Base-by-base conservation (phyloP, 768 basidiomycete genomes). In the Cubamyces lactineus region DNA sequence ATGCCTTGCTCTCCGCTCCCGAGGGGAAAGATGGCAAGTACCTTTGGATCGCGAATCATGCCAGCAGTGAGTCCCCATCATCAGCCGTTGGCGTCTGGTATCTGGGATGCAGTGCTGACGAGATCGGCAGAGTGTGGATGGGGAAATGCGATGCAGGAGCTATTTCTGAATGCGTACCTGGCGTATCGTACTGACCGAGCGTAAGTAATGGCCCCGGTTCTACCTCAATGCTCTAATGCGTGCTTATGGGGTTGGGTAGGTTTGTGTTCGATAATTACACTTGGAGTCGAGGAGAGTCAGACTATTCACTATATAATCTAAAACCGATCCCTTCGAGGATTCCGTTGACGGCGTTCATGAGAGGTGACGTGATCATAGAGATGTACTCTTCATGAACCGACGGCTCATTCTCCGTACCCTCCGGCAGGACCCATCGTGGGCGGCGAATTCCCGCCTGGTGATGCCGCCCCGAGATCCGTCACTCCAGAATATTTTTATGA, bases 191-290 rank as follows among this genome's bases (percentile, higher is more conserved):
- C 75, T 5, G 71, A 74, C 51, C 71, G 78, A 62, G 71, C 77
- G 77, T 79, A 53, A 53, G 76, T 72, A 11, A 6, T 11, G 34
- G 34, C 34, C 34, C n/a, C n/a, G n/a, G n/a, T 34, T 34, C 34
- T 6, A 9, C 9, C 9, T 34, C 34, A 3, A 30, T 30, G 28
- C 34, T 15, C 47, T 69, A 46, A 13, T 30, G 28, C 28, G 55
- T 16, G 40, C 40, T 26, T 9, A 39, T 30, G 11, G 23, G 26
- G 43, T 38, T 8, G 45, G 7, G 9, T 48, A 79, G 78, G 12
- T 77, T 71, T 38, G 85, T 86, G 2, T 85, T 84, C 66, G 77
- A 84, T 62, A 82, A 86, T 49, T 85, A 81, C 61, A 82, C 82
- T 0, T 86, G 84, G 85, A 69, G 75, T 9, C 71, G 71, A 2